These are phyloP conservation scores for Aspergillus bridgeri DNA, from an alignment of 495 filamentous ascomycete genomes.

Conservation along the genomic window DNA sequence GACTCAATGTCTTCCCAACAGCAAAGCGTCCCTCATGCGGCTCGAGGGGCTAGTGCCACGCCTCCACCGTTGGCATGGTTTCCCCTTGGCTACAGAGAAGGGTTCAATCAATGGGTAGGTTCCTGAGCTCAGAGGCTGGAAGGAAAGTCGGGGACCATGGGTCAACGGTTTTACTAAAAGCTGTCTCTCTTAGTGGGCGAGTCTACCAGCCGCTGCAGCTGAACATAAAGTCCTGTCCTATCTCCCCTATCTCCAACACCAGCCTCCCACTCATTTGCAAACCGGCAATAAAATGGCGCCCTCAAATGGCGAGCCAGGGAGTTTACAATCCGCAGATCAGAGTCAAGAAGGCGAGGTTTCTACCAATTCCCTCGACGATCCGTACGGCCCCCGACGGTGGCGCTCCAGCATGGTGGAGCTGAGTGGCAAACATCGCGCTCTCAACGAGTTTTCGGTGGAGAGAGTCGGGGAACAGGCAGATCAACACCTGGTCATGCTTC, in stretches of 20 bases:
- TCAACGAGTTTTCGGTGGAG: constrained; percentile 94
- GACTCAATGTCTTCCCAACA: constrained; percentile 37
- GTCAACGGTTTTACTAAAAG: constrained; percentile 9
- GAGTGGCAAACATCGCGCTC: constrained; percentile 75
- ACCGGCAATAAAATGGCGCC: constrained; percentile 52
- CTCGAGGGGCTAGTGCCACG: constrained; percentile 38
- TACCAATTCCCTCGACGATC: constrained; percentile 60
- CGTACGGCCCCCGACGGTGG: constrained; percentile 83
- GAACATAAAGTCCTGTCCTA: constrained; percentile 88
- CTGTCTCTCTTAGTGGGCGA: constrained; percentile 64
- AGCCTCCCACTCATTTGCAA: constrained; percentile 66
- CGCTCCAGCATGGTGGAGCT: constrained; percentile 79
- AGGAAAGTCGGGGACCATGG: not conserved
- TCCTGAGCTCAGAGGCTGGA: not conserved
- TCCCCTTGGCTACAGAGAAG: constrained; percentile 87
- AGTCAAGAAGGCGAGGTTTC: constrained; percentile 38
- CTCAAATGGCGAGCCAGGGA: constrained; percentile 39
- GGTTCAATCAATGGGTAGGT: constrained; percentile 86
- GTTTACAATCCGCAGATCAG: constrained; percentile 36
- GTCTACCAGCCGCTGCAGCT: constrained; percentile 72
- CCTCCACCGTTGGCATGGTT: constrained; percentile 53
- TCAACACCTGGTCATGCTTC: constrained; percentile 92
- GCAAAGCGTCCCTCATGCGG: constrained; percentile 32
- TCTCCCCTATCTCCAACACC: constrained; percentile 77
- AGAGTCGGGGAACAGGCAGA: constrained; percentile 70